Evolutionary conservation across 2,329 filamentous ascomycete genomes (phyloP).

Genomic region (Fusarium caatingaense): DNA sequence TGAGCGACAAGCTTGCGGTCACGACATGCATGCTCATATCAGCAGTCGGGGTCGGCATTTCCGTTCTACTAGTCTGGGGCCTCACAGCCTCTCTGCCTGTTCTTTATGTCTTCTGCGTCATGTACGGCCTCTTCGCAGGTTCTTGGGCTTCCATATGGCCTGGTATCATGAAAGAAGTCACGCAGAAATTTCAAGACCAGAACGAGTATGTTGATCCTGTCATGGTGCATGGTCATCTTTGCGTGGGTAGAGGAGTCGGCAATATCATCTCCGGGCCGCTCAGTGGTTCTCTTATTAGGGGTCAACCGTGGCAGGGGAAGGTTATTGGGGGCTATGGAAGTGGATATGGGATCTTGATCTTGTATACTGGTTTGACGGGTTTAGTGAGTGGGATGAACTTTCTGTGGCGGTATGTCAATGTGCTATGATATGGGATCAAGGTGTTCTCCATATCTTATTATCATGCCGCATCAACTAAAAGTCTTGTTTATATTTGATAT

Average conservation of each 20-base stretch:
- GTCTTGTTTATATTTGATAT: background rate
- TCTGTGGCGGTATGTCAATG: slow-evolving; percentile 28
- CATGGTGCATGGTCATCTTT: slow-evolving; percentile 66
- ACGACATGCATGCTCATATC: slow-evolving; percentile 64
- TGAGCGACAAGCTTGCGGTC: slow-evolving; percentile 62
- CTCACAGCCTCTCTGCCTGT: slow-evolving; percentile 60
- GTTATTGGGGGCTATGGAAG: slow-evolving; percentile 60
- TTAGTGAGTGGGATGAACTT: slow-evolving; percentile 34
- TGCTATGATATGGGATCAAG: slow-evolving; percentile 2
- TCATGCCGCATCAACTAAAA: background rate
- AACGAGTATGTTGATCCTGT: slow-evolving; percentile 50
- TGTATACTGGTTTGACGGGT: slow-evolving; percentile 61
- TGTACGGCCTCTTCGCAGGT: slow-evolving; percentile 72
- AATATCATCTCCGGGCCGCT: slow-evolving; percentile 66
- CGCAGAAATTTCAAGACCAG: slow-evolving; percentile 17
- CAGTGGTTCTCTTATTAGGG: slow-evolving; percentile 61
- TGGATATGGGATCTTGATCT: slow-evolving; percentile 64
- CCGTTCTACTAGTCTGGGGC: slow-evolving; percentile 70
- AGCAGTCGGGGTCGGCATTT: slow-evolving; percentile 62
- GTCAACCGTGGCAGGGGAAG: slow-evolving; percentile 55
- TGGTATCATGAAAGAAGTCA: slow-evolving; percentile 59
- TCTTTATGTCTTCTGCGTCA: slow-evolving; percentile 68
- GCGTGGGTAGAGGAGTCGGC: slow-evolving; percentile 67
- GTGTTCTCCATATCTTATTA: background rate
- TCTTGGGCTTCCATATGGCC: slow-evolving; percentile 70